These are phyloP conservation scores for Stemphylium lycopersici DNA, from an alignment of 2,329 filamentous ascomycete species.

Conservation along the genomic window DNA sequence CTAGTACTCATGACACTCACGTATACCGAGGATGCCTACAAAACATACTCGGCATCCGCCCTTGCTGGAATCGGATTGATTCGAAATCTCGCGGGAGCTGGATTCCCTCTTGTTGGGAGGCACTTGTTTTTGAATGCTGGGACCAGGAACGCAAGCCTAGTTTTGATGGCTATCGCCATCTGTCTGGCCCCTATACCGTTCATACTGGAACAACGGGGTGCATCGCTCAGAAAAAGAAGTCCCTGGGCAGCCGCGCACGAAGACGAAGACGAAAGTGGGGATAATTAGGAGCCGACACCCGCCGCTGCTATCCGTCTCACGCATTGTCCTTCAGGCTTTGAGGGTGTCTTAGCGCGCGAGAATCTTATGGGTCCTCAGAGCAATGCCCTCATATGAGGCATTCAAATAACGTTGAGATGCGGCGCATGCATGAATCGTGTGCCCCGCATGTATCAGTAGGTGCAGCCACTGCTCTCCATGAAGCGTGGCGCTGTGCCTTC, in stretches of 20 bases:
- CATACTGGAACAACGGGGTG: conserved; percentile 43
- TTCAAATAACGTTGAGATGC: not conserved
- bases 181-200: conserved; percentile 43
- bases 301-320: not conserved
- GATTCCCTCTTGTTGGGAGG: conserved; percentile 41
- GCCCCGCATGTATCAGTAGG: not conserved
- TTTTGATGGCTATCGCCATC: conserved; percentile 38
- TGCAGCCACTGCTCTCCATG: not conserved
- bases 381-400: not conserved
- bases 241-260: conserved; percentile 49
- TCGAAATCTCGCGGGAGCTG: conserved; percentile 47
- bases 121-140: conserved; percentile 39
- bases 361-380: not conserved
- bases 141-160: conserved; percentile 38
- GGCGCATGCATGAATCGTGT: not conserved
- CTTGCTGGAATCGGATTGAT: conserved; percentile 51
- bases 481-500: not conserved
- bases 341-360: not conserved
- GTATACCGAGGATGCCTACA: conserved; percentile 58
- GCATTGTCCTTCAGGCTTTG: not conserved
- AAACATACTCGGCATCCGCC: conserved; percentile 52
- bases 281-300: not conserved
- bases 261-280: conserved; percentile 36
- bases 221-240: conserved; percentile 44
- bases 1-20: conserved; percentile 55